These are phyloP conservation scores for Colletotrichum sp. DNA, from an alignment of 2,329 filamentous ascomycete genomes.

Conservation along the genomic window DNA sequence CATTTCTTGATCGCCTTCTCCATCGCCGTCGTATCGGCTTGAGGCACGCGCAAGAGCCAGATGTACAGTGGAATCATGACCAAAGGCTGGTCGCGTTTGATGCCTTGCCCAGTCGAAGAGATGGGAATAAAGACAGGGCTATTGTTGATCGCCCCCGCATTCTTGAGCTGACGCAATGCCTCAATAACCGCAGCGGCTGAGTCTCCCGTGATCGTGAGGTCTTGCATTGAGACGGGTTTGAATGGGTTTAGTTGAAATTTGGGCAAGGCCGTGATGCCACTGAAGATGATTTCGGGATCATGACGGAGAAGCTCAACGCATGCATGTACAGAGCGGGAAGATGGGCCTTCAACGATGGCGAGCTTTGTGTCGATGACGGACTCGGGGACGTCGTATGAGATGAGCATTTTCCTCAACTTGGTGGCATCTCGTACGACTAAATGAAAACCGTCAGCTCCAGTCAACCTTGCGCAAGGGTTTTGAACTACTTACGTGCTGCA, in stretches of 20 bases:
- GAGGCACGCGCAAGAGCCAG: neutral
- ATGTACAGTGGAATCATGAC: neutral
- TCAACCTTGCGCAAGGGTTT: neutral
- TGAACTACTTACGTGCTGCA: neutral
- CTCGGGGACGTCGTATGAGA: neutral
- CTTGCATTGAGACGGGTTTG: conserved; percentile 1
- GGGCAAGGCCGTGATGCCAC: neutral
- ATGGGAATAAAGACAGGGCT: neutral
- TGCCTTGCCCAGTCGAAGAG: neutral
- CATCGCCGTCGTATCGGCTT: neutral
- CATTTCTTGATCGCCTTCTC: neutral
- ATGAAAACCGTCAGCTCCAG: neutral
- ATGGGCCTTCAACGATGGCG: neutral
- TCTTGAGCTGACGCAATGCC: neutral
- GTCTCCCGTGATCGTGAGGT: neutral
- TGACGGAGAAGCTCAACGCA: neutral
- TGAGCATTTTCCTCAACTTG: neutral
- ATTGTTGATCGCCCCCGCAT: neutral
- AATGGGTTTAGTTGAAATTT: conserved; percentile 3
- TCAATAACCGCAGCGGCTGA: neutral
- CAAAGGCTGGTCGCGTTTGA: neutral
- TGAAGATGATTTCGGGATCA: neutral
- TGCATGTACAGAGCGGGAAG: neutral
- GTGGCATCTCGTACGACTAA: neutral
- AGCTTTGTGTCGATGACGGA: neutral